Percentiles rank a stretch among this genome's conserved stretches.
Evolutionary conservation across 257 asterid species (phyloP).

Genomic region (Nicotiana knightiana): DNA sequence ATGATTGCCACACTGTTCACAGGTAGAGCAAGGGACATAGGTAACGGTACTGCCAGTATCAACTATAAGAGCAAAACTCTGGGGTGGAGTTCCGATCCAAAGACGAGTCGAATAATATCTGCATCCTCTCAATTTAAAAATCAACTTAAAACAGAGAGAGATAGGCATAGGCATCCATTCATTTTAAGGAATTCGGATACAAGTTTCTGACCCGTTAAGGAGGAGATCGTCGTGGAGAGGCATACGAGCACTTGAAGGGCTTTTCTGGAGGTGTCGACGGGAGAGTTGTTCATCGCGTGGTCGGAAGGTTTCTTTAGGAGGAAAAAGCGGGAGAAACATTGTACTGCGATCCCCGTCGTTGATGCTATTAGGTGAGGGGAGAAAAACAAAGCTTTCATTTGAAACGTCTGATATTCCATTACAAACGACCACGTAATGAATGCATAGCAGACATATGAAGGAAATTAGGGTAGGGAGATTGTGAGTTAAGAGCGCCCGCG

Average conservation of each 20-base stretch:
- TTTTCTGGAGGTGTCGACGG: constrained; percentile 27
- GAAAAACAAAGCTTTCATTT: not conserved
- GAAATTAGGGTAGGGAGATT: not conserved
- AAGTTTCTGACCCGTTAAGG: constrained; percentile 40
- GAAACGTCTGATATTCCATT: not conserved
- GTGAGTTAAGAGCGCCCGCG: not conserved
- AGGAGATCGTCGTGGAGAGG: constrained; percentile 66
- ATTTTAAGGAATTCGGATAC: not conserved
- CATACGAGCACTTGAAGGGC: constrained; percentile 47
- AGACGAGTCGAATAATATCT: constrained; percentile 73
- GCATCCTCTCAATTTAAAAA: constrained; percentile 8
- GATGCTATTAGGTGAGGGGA: not conserved
- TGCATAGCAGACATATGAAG: not conserved
- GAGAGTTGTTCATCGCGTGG: constrained; percentile 20
- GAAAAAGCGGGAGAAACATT: constrained; percentile 8
- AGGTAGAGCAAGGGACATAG: constrained; percentile 73
- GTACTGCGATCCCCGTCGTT: not conserved
- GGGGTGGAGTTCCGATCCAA: constrained; percentile 83
- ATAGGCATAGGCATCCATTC: no score
- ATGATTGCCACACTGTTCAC: constrained; percentile 75
- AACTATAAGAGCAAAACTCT: constrained; percentile 69
- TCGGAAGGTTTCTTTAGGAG: constrained; percentile 19
- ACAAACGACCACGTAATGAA: not conserved
- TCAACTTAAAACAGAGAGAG: not conserved
- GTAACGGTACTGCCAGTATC: constrained; percentile 85